Evolutionary conservation across 805 yeast species (phyloP).

Genomic region (Phaffomyces opuntiae): DNA sequence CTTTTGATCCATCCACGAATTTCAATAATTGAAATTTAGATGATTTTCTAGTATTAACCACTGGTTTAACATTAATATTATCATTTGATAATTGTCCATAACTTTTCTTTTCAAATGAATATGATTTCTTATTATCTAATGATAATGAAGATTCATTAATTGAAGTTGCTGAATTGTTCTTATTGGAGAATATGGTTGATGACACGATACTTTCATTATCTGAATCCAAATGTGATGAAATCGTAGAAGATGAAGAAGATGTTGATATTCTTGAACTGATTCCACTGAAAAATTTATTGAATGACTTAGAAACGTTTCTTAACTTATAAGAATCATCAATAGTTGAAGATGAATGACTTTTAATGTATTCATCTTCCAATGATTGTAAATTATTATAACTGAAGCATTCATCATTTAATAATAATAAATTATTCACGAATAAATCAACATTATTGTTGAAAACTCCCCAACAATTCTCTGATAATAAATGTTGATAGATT

Average conservation of each 20-base stretch:
- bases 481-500: conserved; percentile 32
- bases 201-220: conserved; percentile 6
- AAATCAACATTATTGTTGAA: conserved; percentile 30
- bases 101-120: no score
- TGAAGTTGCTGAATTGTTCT: conserved; percentile 14
- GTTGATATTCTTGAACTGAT: conserved; percentile 4
- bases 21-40: conserved; percentile 4
- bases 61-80: neutral
- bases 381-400: conserved; percentile 2
- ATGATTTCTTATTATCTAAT: no score
- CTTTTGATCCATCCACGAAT: neutral
- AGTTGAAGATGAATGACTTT: neutral
- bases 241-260: conserved; percentile 6
- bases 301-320: conserved; percentile 2
- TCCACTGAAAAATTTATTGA: conserved; percentile 6
- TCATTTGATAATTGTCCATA: no score
- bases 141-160: neutral
- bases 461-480: conserved; percentile 35
- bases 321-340: neutral
- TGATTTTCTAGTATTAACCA: neutral
- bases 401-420: conserved; percentile 12
- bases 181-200: conserved; percentile 9
- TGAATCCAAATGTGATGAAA: conserved; percentile 7
- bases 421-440: conserved; percentile 26
- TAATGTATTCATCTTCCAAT: conserved; percentile 6